Percentiles rank a stretch among this genome's conserved stretches.
These are phyloP conservation scores for Boletellus deceptivus DNA, from an alignment of 1,284 basidiomycete species.

Conservation along the genomic window DNA sequence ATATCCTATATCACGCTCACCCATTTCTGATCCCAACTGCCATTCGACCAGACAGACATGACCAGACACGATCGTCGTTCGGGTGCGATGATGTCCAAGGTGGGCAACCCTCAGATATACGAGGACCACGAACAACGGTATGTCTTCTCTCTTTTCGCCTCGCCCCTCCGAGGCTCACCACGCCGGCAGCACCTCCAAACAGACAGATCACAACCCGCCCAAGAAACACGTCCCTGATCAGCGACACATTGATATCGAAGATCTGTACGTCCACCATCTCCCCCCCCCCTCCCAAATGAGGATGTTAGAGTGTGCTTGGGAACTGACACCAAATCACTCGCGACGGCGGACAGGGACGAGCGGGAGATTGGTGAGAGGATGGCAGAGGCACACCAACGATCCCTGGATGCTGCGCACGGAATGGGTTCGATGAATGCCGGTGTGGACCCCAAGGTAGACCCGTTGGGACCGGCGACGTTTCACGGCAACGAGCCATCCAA, in stretches of 20 bases:
- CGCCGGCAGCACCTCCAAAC: slow-evolving; percentile 18
- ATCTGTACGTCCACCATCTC: slow-evolving; percentile 31
- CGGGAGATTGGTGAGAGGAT: slow-evolving; percentile 28
- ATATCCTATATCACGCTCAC: slow-evolving; percentile 1
- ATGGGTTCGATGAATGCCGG: slow-evolving; percentile 20
- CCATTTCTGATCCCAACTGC: not conserved
- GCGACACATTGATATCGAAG: slow-evolving; percentile 38
- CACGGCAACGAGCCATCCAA: slow-evolving; percentile 45
- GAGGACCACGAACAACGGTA: slow-evolving; percentile 44
- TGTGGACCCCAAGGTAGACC: slow-evolving; percentile 36
- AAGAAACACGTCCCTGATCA: slow-evolving; percentile 29
- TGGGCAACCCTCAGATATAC: slow-evolving; percentile 45
- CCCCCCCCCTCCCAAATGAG: too few relatives aligned
- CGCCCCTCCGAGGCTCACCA: not conserved
- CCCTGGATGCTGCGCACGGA: slow-evolving; percentile 22
- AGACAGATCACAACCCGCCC: slow-evolving; percentile 16
- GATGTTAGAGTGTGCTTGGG: not conserved
- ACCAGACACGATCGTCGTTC: slow-evolving; percentile 23
- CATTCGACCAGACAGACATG: slow-evolving; percentile 12
- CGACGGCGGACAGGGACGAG: too few relatives aligned
- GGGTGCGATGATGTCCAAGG: slow-evolving; percentile 46
- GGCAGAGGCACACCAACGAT: slow-evolving; percentile 35
- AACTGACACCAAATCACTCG: not conserved
- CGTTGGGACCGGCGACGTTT: slow-evolving; percentile 41
- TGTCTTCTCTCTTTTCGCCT: too few relatives aligned